Evolutionary conservation across 2,329 filamentous ascomycete species (phyloP).

Genomic region (Ciborinia camelliae): DNA sequence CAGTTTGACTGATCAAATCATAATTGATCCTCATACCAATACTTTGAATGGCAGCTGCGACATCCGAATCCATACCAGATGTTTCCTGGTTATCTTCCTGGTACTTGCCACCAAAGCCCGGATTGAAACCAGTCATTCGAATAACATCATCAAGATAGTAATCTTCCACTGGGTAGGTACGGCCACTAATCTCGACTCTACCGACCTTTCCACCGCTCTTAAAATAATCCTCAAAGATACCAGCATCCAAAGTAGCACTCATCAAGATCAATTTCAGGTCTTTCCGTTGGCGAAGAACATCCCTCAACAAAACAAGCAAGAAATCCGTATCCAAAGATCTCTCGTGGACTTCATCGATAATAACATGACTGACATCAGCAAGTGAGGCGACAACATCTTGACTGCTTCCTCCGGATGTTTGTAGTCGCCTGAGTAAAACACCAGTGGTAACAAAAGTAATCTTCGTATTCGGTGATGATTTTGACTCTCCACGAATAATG

Average conservation of each 20-base stretch:
- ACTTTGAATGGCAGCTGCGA: constrained; percentile 68
- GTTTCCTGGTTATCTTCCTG: constrained; percentile 45
- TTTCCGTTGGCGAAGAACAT: constrained; percentile 70
- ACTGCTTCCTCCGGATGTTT: constrained; percentile 77
- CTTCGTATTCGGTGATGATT: constrained; percentile 66
- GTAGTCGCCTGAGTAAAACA: constrained; percentile 84
- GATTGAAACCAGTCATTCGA: constrained; percentile 69
- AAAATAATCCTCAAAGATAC: constrained; percentile 83
- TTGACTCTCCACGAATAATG: constrained; percentile 85
- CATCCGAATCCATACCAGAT: constrained; percentile 49
- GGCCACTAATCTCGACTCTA: constrained; percentile 78
- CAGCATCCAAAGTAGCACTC: constrained; percentile 91
- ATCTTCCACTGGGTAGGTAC: constrained; percentile 87
- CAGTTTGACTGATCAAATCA: constrained; percentile 74
- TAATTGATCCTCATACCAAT: constrained; percentile 89
- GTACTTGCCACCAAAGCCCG: constrained; percentile 40
- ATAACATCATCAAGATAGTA: constrained; percentile 88
- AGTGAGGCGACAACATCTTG: constrained; percentile 79
- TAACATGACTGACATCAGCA: constrained; percentile 87
- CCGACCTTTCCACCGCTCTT: constrained; percentile 67
- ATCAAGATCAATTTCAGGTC: constrained; percentile 90
- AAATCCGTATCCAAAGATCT: constrained; percentile 94
- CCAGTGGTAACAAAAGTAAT: constrained; percentile 96
- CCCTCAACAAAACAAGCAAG: constrained; percentile 78
- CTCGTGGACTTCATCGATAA: constrained; percentile 97